Evolutionary conservation across 2,329 filamentous ascomycete genomes (phyloP), one percentile per base, ranked within the genome.

Genomic region (Achaetomium macrosporum): DNA sequence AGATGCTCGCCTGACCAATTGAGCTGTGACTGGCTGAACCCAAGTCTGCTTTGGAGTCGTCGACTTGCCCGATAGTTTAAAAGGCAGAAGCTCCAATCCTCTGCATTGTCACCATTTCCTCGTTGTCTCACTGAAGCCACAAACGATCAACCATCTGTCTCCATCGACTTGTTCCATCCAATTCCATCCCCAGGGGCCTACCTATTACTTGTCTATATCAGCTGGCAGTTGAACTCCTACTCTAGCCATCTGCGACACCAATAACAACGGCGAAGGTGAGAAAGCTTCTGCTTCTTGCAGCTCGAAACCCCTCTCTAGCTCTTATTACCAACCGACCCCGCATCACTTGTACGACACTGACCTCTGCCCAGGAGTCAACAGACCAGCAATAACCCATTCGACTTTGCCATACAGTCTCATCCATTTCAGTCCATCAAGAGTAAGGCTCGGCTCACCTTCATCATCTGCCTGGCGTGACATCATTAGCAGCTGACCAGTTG

Each of bases 1-100:
- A 56, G 56, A 45, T 58, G 59, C 58, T 61, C 58, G 59, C 56
- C 60, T 63, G 61, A 63, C 58, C 58, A 56, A 48, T 41, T 42
- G 54, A 37, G 36, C 41, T 42, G 40, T 59, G 54, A 59, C 51
- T 61, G 59, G 59, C 50, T 48, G 49, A 47, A 10, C 16, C 37
- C 50, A 36, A 51, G 42, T 48, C 45, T 19, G 43, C 49, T 47
- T 47, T 47, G 43, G n/a, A 35, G 25, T 31, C 35, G 42, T 50
- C 51, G 50, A 45, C 31, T 49, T 47, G 52, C 41, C 29, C 39
- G 46, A 39, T 45, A 55, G 33, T 54, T 50, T 59, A 59, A 61
- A 60, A 49, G 47, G 53, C 44, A 52, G 53, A 39, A 57, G 57
- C 56, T 61, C 59, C 60, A 59, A 47, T 55, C 54, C 33, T 48